Base-by-base conservation (phyloP, 1,139 yeast genomes). In the Sugiyamaella sp. region DNA sequence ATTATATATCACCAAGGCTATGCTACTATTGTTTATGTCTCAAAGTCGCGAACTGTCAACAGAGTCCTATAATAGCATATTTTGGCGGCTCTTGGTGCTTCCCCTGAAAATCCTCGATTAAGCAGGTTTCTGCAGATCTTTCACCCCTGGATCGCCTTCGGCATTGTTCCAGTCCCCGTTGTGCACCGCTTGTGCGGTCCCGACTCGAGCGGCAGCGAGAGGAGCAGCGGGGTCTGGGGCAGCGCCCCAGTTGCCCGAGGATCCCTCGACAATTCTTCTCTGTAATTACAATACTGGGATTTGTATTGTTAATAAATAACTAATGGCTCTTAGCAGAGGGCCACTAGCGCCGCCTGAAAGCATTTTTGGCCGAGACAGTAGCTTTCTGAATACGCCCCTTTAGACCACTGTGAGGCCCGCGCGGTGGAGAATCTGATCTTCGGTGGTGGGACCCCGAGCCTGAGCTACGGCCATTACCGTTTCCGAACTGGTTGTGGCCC, bases 1-100 rank as follows among this genome's bases (percentile, higher is more conserved):
- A 10, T 38, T 38, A 41, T 3, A 41, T n/a, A 52, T 51, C 60
- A 58, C 56, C 19, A 29, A 25, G 32, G 12, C 8, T 25, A 25
- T 25, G 10, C n/a, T n/a, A n/a, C n/a, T n/a, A n/a, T n/a, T n/a
- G n/a, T n/a, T n/a, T n/a, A n/a, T n/a, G n/a, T n/a, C n/a, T 12
- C 35, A 4, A 8, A 8, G 35, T 10, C 35, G 35, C 35, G 35
- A 4, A 29, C n/a, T 29, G n/a, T 29, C 35, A 8, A 8, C 4
- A 12, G 8, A 29, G 35, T 29, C 35, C 35, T 6, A 29, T 29
- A 29, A 12, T 29, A 29, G 14, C 35, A 29, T 29, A 29, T 8
- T 10, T 29, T 12, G 14, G 4, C 35, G 14, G 8, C 14, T 29
- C 35, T 4, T 14, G 21, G 21, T 21, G n/a, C 4, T 37, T 17